Evolutionary conservation across 495 filamentous ascomycete genomes (phyloP), one percentile per base, ranked within the genome.

Genomic region (Pyrenopolyporus hunteri): DNA sequence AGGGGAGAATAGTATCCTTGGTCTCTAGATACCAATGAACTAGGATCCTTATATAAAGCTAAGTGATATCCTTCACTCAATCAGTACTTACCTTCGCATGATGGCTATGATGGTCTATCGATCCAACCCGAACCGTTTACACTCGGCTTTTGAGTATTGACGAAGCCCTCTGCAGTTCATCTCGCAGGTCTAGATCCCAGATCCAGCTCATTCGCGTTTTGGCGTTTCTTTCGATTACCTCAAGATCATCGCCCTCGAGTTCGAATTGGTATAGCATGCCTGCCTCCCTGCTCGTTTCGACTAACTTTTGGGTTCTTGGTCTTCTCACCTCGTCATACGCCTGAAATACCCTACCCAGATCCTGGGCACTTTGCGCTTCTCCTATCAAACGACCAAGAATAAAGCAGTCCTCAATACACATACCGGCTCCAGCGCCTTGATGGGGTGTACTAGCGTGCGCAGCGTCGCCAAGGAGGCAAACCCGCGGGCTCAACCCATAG

Each of bases 361-460:
- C 76, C 47, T 57, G 52, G 2, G 51, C 53, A 0, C 65, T 58
- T 11, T 67, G 68, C 13, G 80, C 70, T 43, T 83, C 75, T 7
- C 76, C 78, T 1, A 90, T 70, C 0, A 90, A 65, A n/a, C 78
- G 75, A 9, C 80, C 75, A 1, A 90, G 72, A 9, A 89, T 76
- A 42, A 80, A 80, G 4, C 85, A 82, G 71, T 90, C 88, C 64
- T 90, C 88, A 26, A 90, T 82, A 2, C 85, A 84, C 72, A 86
- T 82, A 0, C 87, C 87, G 0, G 86, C 87, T 0, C 87, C 88
- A 1, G 87, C 78, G 6, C 87, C 87, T 60, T 89, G 86, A 63
- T 89, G 87, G 0, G 88, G 88, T 2, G 87, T 88, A 0, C 81
- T 80, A 0, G 87, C 86, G 59, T 90, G 88, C 0, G 87, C 87